Evolutionary conservation across 2,329 filamentous ascomycete genomes (phyloP).

Genomic region (Pezicula radicicola): DNA sequence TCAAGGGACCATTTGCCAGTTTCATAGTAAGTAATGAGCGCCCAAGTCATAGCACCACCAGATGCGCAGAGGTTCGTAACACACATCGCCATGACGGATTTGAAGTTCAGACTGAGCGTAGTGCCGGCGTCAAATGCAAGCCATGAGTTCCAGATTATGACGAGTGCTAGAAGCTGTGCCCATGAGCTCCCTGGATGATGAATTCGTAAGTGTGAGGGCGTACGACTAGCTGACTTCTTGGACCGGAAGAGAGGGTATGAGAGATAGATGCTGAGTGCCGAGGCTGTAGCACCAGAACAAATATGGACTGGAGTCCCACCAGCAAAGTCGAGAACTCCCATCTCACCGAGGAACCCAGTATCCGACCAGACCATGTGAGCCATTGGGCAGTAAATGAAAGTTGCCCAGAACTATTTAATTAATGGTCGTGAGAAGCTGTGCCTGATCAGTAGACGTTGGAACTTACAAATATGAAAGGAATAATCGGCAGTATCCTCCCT

Average conservation of each 20-base stretch:
- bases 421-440: neutral
- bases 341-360: slow-evolving; percentile 67
- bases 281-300: slow-evolving; percentile 66
- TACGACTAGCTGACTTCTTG: slow-evolving; percentile 44
- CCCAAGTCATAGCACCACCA: slow-evolving; percentile 24
- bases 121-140: slow-evolving; percentile 94
- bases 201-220: slow-evolving; percentile 44
- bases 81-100: slow-evolving; percentile 84
- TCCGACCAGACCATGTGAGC: slow-evolving; percentile 78
- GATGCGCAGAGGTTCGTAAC: slow-evolving; percentile 86
- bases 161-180: slow-evolving; percentile 69
- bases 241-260: slow-evolving; percentile 65
- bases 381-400: slow-evolving; percentile 69
- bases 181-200: slow-evolving; percentile 74
- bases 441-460: slow-evolving; percentile 12
- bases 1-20: slow-evolving; percentile 90
- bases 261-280: slow-evolving; percentile 72
- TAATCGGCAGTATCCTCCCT: slow-evolving; percentile 57
- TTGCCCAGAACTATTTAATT: slow-evolving; percentile 51
- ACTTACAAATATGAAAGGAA: slow-evolving; percentile 64
- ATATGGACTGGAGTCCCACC: slow-evolving; percentile 76
- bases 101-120: slow-evolving; percentile 77
- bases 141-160: slow-evolving; percentile 90
- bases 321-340: slow-evolving; percentile 71
- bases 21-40: slow-evolving; percentile 60